Conservation (phyloP, 208 protist genomes). For the Trichomonas vaginalis region DNA sequence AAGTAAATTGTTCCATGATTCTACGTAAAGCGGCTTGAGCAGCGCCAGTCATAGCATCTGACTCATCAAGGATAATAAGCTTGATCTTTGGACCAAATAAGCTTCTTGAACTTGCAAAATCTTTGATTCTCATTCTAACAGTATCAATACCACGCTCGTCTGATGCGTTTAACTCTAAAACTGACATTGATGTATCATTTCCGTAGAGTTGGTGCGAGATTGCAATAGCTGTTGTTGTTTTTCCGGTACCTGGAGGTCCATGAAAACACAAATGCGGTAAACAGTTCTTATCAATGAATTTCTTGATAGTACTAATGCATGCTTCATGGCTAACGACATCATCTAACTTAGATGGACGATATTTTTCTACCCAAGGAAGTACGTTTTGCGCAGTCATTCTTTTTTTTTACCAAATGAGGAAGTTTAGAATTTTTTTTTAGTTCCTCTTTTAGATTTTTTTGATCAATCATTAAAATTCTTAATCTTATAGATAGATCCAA, state of each 20-base stretch:
- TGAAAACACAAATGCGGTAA: constrained; percentile 98
- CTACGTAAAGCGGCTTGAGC: constrained; percentile 87
- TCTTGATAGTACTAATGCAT: constrained; percentile 31
- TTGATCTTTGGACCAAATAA: constrained; percentile 74
- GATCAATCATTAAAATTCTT: no score
- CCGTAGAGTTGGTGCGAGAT: constrained; percentile 68
- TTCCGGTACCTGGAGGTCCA: constrained; percentile 87
- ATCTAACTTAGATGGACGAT: constrained; percentile 39
- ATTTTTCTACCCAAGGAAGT: constrained; percentile 49
- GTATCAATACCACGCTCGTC: constrained; percentile 95
- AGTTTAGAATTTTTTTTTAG: no score
- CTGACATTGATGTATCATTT: neutral
- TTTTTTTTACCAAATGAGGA: no score
- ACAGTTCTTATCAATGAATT: neutral
- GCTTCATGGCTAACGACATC: constrained; percentile 44
- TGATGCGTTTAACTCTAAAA: constrained; percentile 89
- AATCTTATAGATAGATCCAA: no score
- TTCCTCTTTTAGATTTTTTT: no score
- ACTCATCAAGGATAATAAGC: constrained; percentile 95
- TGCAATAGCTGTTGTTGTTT: constrained; percentile 77
- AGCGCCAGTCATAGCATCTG: constrained; percentile 87
- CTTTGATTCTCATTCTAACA: constrained; percentile 85
- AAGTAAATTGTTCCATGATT: constrained; percentile 90
- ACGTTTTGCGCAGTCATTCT: neutral
- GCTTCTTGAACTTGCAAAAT: constrained; percentile 81